Base-by-base conservation (phyloP, 345 rosid species). In the Gossypium thurberi region DNA sequence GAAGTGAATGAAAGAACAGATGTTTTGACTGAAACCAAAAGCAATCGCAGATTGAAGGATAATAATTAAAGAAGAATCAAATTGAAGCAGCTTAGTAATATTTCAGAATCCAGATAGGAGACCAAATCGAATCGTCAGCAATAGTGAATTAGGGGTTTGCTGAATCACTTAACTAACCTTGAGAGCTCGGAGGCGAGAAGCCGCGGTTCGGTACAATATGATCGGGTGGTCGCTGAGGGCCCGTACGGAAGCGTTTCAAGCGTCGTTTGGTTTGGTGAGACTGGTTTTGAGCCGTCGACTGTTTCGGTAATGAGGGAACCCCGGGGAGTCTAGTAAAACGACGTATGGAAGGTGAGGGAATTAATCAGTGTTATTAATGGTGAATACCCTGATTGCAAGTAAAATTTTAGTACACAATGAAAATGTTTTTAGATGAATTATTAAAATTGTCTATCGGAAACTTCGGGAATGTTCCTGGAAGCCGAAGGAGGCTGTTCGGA, bases 191-290 rank as follows among this genome's bases (percentile, higher is more conserved):
- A 56, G 26, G 60, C 13, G 23, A 64, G 79, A 86, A 70, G 87
- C 87, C 62, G 85, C 86, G 37, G 75, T 73, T 70, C 90, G 84
- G 67, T 83, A 84, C 91, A 89, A 86, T 74, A 69, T 59, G 74
- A 78, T 68, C 51, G 77, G 77, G 21, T 15, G 64, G 66, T 62
- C 72, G 69, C 75, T 56, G 74, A 15, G 59, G 73, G 70, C 63
- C 11, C 58, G 37, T 33, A 33, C 37, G 37, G 37, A 33, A 4
- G 37, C 37, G 37, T 33, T 33, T 33, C 37, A 33, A 33, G 37
- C 37, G 6, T 33, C 37, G 6, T 33, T 33, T 33, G 37, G 37
- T 33, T 33, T 33, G 37, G 37, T 33, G 37, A 33, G 40, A 33
- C 40, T 33, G 40, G 40, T 33, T 33, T 33, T 33, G 7, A 33